Evolutionary conservation across 176 grass and related monocot species (phyloP).

Genomic region (Melocanna baccifera): DNA sequence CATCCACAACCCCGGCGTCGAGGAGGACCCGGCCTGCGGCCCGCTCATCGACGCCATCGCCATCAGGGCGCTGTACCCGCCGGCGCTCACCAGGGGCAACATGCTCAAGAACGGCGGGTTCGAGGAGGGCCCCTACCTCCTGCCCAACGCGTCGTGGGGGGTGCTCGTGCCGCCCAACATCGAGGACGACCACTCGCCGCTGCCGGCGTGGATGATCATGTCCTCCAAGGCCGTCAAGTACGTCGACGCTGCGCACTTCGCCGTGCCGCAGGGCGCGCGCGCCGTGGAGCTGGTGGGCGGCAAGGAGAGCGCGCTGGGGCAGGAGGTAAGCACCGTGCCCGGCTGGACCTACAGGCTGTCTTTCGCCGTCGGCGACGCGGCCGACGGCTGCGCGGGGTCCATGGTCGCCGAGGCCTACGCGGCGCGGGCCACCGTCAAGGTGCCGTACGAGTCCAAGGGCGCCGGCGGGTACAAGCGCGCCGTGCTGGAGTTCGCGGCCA

Average conservation of each 20-base stretch:
- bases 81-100: conserved; percentile 42
- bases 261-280: conserved; percentile 65
- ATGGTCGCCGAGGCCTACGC: conserved; percentile 85
- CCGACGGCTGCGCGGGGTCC: conserved; percentile 54
- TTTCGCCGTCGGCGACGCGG: conserved; percentile 70
- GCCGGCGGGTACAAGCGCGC: conserved; percentile 65
- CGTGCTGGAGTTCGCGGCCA: conserved; percentile 65
- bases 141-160: conserved; percentile 72
- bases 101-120: conserved; percentile 92
- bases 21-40: conserved; percentile 88
- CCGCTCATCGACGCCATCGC: conserved; percentile 82
- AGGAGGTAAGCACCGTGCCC: conserved; percentile 62
- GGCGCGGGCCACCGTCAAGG: conserved; percentile 40
- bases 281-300: conserved; percentile 89
- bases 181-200: conserved; percentile 89
- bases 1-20: conserved; percentile 80
- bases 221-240: conserved; percentile 93
- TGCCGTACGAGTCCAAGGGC: conserved; percentile 75
- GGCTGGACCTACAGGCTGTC: conserved; percentile 63
- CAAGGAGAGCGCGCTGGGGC: conserved; percentile 70
- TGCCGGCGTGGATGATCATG: conserved; percentile 80
- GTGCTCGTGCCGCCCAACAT: conserved; percentile 86
- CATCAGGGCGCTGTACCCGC: conserved; percentile 64
- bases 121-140: conserved; percentile 82
- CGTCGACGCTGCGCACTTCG: conserved; percentile 80